Evolutionary conservation across 148 eudicot species (phyloP).

Genomic region (Fallopia convolvulus): DNA sequence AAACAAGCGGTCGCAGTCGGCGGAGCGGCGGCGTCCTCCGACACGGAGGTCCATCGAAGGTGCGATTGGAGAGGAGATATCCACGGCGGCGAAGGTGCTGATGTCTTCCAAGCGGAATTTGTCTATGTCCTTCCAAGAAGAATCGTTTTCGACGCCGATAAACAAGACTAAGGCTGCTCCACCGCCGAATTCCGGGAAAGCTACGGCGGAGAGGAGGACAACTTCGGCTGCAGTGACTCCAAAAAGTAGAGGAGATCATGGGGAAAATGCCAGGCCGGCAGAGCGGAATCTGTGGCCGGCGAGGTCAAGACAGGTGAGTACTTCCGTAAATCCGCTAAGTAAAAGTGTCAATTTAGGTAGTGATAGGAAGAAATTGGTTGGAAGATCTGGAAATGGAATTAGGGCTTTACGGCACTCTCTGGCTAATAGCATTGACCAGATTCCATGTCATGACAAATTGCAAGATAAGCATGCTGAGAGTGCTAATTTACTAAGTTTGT

Average conservation of each 20-base stretch:
- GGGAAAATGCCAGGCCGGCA: constrained; percentile 33
- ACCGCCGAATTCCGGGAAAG: constrained; percentile 24
- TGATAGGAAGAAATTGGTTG: constrained; percentile 30
- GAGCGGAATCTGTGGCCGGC: constrained; percentile 73
- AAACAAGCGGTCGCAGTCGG: constrained; percentile 47
- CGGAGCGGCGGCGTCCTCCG: constrained; percentile 41
- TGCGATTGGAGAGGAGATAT: constrained; percentile 19
- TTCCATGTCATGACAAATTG: constrained; percentile 19
- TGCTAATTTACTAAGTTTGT: constrained; percentile 18
- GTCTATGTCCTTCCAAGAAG: constrained; percentile 80
- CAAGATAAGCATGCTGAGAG: constrained; percentile 16
- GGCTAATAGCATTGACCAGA: constrained; percentile 18
- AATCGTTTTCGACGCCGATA: constrained; percentile 29
- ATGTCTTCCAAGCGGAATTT: constrained; percentile 44
- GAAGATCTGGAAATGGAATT: constrained; percentile 43
- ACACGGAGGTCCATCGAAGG: constrained; percentile 19
- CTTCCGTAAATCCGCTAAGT: constrained; percentile 29
- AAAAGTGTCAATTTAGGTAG: constrained; percentile 58
- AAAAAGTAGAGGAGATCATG: constrained; percentile 26
- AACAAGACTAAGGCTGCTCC: constrained; percentile 35
- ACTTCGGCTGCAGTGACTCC: constrained; percentile 18
- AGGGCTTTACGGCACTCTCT: constrained; percentile 44
- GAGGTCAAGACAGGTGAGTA: constrained; percentile 36
- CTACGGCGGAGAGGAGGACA: constrained; percentile 56
- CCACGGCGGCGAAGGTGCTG: constrained; percentile 43